phyloP scores from a whole-genome alignment of 352 stramenopile species.

The Globisporangium okanoganense region DNA sequence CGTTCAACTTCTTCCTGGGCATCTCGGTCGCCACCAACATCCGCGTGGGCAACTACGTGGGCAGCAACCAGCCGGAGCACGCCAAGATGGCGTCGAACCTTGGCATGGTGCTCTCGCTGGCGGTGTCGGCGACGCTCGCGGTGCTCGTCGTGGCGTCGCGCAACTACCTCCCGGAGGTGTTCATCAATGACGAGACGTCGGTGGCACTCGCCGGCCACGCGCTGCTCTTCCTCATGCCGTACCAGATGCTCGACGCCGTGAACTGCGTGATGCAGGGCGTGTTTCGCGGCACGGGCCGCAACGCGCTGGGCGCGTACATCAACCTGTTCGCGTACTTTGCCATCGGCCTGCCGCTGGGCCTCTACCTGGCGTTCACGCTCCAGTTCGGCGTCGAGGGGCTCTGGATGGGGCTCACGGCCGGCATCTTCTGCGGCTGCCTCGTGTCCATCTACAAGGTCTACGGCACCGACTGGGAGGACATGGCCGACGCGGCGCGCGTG shows the following conservation, averaged over 20 bases:
- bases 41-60: slow-evolving; percentile 77
- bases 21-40: slow-evolving; percentile 79
- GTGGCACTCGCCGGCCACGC: slow-evolving; percentile 39
- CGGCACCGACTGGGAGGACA: slow-evolving; percentile 50
- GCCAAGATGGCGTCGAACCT: slow-evolving; percentile 75
- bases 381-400: slow-evolving; percentile 65
- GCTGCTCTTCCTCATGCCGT: slow-evolving; percentile 61
- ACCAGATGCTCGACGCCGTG: slow-evolving; percentile 61
- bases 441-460: slow-evolving; percentile 63
- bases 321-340: slow-evolving; percentile 73
- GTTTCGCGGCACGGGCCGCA: slow-evolving; percentile 59
- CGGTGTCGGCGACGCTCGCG: slow-evolving; percentile 35
- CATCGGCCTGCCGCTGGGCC: slow-evolving; percentile 57
- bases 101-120: slow-evolving; percentile 55
- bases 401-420: slow-evolving; percentile 59
- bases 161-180: slow-evolving; percentile 45
- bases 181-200: slow-evolving; percentile 71
- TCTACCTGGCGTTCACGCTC: slow-evolving; percentile 57
- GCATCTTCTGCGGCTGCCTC: slow-evolving; percentile 50
- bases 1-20: slow-evolving; percentile 79
- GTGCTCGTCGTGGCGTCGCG: slow-evolving; percentile 41
- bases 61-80: slow-evolving; percentile 75
- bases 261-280: slow-evolving; percentile 77
- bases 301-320: slow-evolving; percentile 48
- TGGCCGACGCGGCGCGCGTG: slow-evolving; percentile 48